Conservation (phyloP, 495 filamentous ascomycete species). For the Lindgomyces ingoldianus region DNA sequence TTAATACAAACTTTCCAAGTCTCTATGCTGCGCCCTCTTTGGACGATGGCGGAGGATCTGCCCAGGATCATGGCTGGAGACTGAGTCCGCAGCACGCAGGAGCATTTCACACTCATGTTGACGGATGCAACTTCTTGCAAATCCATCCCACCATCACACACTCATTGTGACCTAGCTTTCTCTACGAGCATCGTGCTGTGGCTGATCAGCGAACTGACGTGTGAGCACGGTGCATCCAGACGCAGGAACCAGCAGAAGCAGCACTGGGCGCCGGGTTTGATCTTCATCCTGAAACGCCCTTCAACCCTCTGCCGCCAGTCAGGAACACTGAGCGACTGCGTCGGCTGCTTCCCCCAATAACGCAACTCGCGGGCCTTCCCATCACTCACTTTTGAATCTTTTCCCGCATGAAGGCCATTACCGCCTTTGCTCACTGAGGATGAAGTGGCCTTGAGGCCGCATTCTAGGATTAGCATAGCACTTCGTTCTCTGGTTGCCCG, state of each 20-base stretch:
- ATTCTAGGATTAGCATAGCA: neutral
- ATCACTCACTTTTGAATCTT: slow-evolving; percentile 8
- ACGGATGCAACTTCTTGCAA: slow-evolving; percentile 17
- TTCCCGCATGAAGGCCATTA: neutral
- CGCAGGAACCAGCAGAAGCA: slow-evolving; percentile 36
- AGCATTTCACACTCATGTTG: slow-evolving; percentile 12
- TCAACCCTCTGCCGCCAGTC: slow-evolving; percentile 5
- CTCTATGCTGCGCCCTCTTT: neutral
- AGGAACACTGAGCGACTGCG: neutral
- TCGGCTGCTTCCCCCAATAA: slow-evolving; percentile 15
- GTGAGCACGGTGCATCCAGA: slow-evolving; percentile 28
- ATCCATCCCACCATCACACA: slow-evolving; percentile 8
- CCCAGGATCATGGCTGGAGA: neutral
- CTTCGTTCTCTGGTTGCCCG: neutral
- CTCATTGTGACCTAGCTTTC: slow-evolving; percentile 3
- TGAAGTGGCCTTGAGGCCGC: neutral
- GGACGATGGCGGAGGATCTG: neutral
- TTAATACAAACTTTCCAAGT: neutral
- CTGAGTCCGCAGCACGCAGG: slow-evolving; percentile 5
- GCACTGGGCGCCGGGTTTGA: slow-evolving; percentile 32
- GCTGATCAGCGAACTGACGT: slow-evolving; percentile 26
- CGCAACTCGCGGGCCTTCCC: slow-evolving; percentile 20
- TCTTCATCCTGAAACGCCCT: slow-evolving; percentile 32
- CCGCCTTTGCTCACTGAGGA: neutral
- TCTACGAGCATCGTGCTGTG: slow-evolving; percentile 27